Base-by-base conservation (phyloP, 306 rosid genomes). In the Sphenostylis stenocarpa region DNA sequence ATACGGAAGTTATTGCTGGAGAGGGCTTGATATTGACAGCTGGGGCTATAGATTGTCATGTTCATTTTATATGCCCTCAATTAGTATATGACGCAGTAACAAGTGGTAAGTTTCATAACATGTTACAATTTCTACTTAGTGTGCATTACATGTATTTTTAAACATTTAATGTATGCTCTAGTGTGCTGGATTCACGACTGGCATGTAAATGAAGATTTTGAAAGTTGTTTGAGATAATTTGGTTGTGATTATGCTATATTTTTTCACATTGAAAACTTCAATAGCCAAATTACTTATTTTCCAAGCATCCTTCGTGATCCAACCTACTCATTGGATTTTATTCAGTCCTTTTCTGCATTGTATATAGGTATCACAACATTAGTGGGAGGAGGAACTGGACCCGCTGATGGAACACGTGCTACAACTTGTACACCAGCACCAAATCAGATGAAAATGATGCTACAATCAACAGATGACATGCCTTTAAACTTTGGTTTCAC, bases 381-480 rank as follows among this genome's bases (percentile, higher is more conserved):
- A 56, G 92, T 95, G 71, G 97, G 97, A 77, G 98, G 99, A 72
- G 99, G 97, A 87, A 92, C 97, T 5, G 98, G 98, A 80, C 98
- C 98, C 43, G 91, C 98, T 64, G 82, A 78, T 8, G 98, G 98
- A 77, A 92, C 97, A 45, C 76, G 97, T 66, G 98, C 98, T 19
- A 95, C 98, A 63, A 95, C 98, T 73, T 95, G 98, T 80, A 95
- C 98, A 23, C 92, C 98, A 7, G 86, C 96, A 5, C 91, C 85
- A n/a, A 26, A 45, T 74, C 97, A 90, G 17, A 92, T 90, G 97
- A 84, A 81, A 86, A 36, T 95, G 4, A 95, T 95, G 98, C 86
- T 95, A 67, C 97, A 89, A 86, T 78, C 98, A 80, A 95, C 97
- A 28, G 97, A 95, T 75, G 87, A 86, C 33, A 55, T 95, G 31